Evolutionary conservation across 176 grass and related monocot genomes (phyloP).

Genomic region (Canna indica): DNA sequence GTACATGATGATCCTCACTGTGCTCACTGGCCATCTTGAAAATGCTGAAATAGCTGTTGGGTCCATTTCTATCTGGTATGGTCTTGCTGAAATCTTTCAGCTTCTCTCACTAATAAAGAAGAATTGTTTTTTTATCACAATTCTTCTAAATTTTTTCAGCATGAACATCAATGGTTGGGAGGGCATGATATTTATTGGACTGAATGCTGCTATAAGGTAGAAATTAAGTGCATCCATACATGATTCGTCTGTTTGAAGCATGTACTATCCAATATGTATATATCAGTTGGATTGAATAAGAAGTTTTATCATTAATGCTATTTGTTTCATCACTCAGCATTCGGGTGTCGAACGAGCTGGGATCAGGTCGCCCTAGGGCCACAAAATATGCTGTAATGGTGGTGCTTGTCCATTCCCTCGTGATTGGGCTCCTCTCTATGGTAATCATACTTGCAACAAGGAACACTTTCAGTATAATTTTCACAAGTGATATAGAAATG

Average conservation of each 20-base stretch:
- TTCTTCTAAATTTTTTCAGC: constrained; percentile 17
- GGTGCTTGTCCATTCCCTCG: constrained; percentile 29
- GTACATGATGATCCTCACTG: constrained; percentile 90
- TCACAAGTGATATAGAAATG: constrained; percentile 21
- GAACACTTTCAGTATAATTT: constrained; percentile 28
- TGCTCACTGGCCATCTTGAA: constrained; percentile 79
- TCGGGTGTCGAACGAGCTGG: constrained; percentile 46
- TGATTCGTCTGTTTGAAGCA: background rate
- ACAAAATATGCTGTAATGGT: constrained; percentile 29
- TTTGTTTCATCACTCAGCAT: constrained; percentile 16
- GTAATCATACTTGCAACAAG: constrained; percentile 14
- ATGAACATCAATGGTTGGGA: constrained; percentile 62
- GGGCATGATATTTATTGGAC: constrained; percentile 44
- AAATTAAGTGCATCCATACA: background rate
- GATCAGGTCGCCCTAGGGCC: constrained; percentile 28
- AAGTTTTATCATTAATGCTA: background rate
- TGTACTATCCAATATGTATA: background rate
- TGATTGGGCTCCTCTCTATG: constrained; percentile 34
- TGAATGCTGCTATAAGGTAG: constrained; percentile 46
- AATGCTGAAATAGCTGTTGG: constrained; percentile 76
- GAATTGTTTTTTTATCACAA: background rate
- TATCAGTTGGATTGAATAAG: no score
- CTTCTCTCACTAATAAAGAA: background rate
- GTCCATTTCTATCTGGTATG: constrained; percentile 77
- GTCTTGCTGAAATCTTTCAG: no score